Conservation (phyloP, 2,329 filamentous ascomycete genomes). For the Fusarium sororula region DNA sequence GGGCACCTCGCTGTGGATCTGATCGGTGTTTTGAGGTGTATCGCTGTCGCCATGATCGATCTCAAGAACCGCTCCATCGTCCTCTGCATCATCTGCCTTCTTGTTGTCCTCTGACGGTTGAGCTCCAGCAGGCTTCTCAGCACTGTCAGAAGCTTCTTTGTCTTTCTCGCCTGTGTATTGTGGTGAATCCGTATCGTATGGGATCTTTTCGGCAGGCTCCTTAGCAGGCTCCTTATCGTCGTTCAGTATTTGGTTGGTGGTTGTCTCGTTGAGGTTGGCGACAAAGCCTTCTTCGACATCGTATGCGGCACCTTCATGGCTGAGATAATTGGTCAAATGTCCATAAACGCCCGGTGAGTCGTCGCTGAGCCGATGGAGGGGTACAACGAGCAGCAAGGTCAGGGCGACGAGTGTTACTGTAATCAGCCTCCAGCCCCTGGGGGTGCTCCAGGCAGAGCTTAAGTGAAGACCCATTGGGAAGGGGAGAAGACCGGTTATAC, state of each 20-base stretch:
- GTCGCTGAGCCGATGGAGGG: constrained; percentile 45
- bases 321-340: constrained; percentile 44
- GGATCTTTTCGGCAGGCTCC: constrained; percentile 3
- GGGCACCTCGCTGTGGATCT: background rate
- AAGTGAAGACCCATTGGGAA: constrained; percentile 38
- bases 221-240: constrained; percentile 10
- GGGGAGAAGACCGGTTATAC: background rate
- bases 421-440: constrained; percentile 43
- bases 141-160: background rate
- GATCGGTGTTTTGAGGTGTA: background rate
- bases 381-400: constrained; percentile 43
- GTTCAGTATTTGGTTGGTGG: constrained; percentile 16
- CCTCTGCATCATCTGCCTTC: background rate
- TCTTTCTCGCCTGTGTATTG: constrained; percentile 22
- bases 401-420: constrained; percentile 41
- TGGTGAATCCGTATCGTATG: constrained; percentile 8
- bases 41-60: background rate
- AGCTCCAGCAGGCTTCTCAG: background rate
- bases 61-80: constrained; percentile 1
- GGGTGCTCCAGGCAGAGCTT: constrained; percentile 40
- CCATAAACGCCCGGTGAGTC: constrained; percentile 44
- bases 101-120: background rate
- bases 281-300: constrained; percentile 39
- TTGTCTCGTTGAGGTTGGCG: constrained; percentile 48
- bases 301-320: constrained; percentile 47